Base-by-base conservation (phyloP, 129 eudicot genomes). In the Lactuca saligna region DNA sequence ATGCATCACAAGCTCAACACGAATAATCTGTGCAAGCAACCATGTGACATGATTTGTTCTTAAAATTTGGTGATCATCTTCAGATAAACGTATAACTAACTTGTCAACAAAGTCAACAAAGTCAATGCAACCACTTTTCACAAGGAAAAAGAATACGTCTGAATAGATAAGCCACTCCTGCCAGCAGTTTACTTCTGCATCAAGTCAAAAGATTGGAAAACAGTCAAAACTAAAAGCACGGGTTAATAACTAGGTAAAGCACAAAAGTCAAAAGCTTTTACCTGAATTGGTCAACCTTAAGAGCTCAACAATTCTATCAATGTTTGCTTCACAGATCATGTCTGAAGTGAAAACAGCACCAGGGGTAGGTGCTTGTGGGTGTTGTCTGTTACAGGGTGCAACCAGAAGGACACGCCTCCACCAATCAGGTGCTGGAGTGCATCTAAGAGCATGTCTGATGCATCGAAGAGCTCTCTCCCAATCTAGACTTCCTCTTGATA, bases 371-470 rank as follows among this genome's bases (percentile, higher is more conserved):
- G 75, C 79, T 62, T 82, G 94, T 48, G 91, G 61, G 59, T 86
- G 85, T 34, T 14, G 60, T 66, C 98, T 85, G 65, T 88, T 82
- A 80, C 90, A 86, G 14, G 98, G 95, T 68, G 98, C 98, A 66
- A 92, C 83, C 56, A 89, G 86, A 68, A 92, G 87, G 74, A 88
- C 96, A 7, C 98, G 91, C 57, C 85, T 87, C 98, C 96, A 92
- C 96, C 98, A 92, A 63, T 92, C 98, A 44, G 96, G 96, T 48
- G 98, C 88, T 58, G 98, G 98, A n/a, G 96, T 88, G 65, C 84
- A 82, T 57, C 96, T 91, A 61, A 92, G 86, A 54, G 98, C 98
- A 62, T 92, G 98, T 53, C 95, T 82, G 56, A 92, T 58, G 78
- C 98, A 92, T 16, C 98, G 87, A 42, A 92, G 73, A 69, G 98